A percentile compares a stretch with the other conserved stretches of the same genome.
These are phyloP conservation scores for Coemansia sp. DNA, from an alignment of 192 early-diverging fungal genomes.

Conservation along the genomic window DNA sequence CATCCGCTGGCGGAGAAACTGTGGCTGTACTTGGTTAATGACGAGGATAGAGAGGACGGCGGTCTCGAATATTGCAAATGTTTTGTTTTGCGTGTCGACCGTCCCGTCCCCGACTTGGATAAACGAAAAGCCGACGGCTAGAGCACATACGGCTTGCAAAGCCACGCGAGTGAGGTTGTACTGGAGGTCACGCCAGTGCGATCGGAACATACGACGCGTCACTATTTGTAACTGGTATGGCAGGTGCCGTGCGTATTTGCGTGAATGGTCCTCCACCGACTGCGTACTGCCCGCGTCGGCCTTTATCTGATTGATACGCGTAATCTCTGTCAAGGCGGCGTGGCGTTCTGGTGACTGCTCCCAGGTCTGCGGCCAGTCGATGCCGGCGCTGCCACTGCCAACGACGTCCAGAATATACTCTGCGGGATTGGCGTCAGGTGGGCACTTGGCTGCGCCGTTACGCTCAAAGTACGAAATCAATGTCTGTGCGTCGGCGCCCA, in stretches of 20 bases:
- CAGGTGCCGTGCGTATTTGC: conserved; percentile 55
- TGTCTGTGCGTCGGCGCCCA: conserved; percentile 65
- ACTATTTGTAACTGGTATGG: conserved; percentile 64
- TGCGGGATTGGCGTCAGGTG: conserved; percentile 74
- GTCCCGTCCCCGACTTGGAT: conserved; percentile 62
- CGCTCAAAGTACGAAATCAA: conserved; percentile 79
- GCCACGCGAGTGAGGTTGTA: conserved; percentile 77
- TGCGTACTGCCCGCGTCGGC: background rate
- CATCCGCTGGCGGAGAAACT: conserved; percentile 67
- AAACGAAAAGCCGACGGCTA: conserved; percentile 78
- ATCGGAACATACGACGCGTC: conserved; percentile 62
- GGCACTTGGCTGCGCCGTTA: conserved; percentile 71
- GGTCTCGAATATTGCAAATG: conserved; percentile 74
- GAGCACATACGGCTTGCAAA: conserved; percentile 59
- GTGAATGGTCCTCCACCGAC: conserved; percentile 5
- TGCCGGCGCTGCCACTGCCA: conserved; percentile 43
- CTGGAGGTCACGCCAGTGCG: conserved; percentile 73
- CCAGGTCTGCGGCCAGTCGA: conserved; percentile 81
- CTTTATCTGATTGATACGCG: conserved; percentile 51
- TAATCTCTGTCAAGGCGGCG: conserved; percentile 56
- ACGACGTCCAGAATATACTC: conserved; percentile 87
- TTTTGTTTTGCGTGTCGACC: conserved; percentile 65
- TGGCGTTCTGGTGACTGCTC: conserved; percentile 57
- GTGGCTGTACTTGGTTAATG: conserved; percentile 71
- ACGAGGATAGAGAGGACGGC: conserved; percentile 68